phyloP scores from a whole-genome alignment of 345 rosid genomes.

The Punica granatum region DNA sequence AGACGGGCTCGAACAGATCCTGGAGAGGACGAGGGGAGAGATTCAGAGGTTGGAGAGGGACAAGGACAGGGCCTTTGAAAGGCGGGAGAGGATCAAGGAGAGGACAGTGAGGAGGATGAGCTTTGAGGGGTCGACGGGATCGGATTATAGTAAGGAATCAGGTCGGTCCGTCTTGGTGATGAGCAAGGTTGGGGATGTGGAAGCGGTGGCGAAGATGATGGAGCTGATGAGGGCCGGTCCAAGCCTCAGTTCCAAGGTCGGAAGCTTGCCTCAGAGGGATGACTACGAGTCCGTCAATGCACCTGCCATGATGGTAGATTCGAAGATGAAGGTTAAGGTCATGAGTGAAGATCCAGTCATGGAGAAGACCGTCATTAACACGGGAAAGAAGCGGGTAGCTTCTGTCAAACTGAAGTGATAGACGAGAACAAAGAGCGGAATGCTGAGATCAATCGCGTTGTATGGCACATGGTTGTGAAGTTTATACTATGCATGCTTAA shows the following conservation, averaged over 20 bases:
- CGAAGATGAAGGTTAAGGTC: slow-evolving; percentile 5
- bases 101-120: slow-evolving; percentile 2
- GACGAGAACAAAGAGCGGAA: background rate
- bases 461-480: too few relatives aligned
- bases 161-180: background rate
- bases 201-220: slow-evolving; percentile 11
- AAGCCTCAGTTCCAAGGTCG: background rate
- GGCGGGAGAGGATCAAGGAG: slow-evolving; percentile 9
- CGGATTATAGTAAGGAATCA: background rate
- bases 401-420: background rate
- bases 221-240: background rate
- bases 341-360: background rate
- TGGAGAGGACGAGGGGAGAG: slow-evolving; percentile 6
- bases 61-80: slow-evolving; percentile 4
- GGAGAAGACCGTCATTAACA: background rate
- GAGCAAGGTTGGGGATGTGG: slow-evolving; percentile 9
- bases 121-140: background rate
- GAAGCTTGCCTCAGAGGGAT: background rate
- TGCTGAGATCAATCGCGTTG: too few relatives aligned
- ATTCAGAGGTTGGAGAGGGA: slow-evolving; percentile 7
- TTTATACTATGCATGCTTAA: too few relatives aligned
- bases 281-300: background rate
- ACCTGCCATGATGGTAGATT: background rate
- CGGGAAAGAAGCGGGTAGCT: background rate
- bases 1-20: slow-evolving; percentile 3